Conservation (phyloP, 2,329 filamentous ascomycete genomes). For the Chrysosporium keratinophilum region DNA sequence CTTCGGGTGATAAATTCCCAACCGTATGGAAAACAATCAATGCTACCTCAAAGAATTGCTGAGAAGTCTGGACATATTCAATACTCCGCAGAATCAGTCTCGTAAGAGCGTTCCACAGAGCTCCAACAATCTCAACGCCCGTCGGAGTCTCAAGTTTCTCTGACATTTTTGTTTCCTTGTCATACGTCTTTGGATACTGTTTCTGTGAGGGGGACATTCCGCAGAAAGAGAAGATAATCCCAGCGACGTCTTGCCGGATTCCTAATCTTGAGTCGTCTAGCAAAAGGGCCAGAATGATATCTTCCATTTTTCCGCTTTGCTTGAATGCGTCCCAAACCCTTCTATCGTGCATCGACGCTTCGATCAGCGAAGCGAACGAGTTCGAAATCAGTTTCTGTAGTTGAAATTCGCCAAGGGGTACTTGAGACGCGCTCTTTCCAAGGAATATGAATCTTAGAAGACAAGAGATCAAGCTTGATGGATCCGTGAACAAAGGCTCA, state of each 20-base stretch:
- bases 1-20: slow-evolving; percentile 29
- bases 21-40: slow-evolving; percentile 36
- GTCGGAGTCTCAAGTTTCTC: slow-evolving; percentile 21
- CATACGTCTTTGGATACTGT: slow-evolving; percentile 17
- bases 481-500: slow-evolving; percentile 27
- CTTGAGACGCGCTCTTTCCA: slow-evolving; percentile 17
- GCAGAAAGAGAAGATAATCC: slow-evolving; percentile 32
- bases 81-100: slow-evolving; percentile 33
- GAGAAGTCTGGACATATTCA: slow-evolving; percentile 29
- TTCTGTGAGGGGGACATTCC: slow-evolving; percentile 26
- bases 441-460: slow-evolving; percentile 30
- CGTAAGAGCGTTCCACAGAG: slow-evolving; percentile 38
- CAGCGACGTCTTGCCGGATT: slow-evolving; percentile 32
- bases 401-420: slow-evolving; percentile 16
- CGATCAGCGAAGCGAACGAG: slow-evolving; percentile 40
- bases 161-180: slow-evolving; percentile 16
- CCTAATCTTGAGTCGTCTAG: slow-evolving; percentile 35
- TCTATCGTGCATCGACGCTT: slow-evolving; percentile 40
- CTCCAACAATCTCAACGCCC: slow-evolving; percentile 33
- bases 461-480: slow-evolving; percentile 27
- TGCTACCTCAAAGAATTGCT: slow-evolving; percentile 40
- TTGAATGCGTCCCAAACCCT: slow-evolving; percentile 39
- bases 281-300: slow-evolving; percentile 35
- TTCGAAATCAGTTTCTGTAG: slow-evolving; percentile 33
- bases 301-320: slow-evolving; percentile 27